Percentiles rank a stretch among this genome's conserved stretches.
Evolutionary conservation across 1,284 basidiomycete genomes (phyloP).

Genomic region (Tremellales sp.): DNA sequence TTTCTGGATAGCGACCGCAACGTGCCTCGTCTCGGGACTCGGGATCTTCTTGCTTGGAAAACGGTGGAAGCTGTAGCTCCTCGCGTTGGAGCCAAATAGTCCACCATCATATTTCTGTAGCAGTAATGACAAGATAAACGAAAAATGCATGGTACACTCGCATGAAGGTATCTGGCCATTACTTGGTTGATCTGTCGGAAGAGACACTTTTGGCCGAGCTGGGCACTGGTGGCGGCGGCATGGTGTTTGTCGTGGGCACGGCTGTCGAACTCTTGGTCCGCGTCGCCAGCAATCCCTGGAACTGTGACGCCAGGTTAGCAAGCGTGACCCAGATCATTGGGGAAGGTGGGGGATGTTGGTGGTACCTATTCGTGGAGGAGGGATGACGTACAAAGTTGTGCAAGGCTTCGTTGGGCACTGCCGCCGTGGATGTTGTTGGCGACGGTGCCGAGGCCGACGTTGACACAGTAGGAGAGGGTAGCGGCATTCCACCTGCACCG

Average conservation of each 20-base stretch:
- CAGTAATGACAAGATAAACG: too few relatives aligned
- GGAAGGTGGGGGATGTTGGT: too few relatives aligned
- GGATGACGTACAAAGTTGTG: constrained; percentile 45
- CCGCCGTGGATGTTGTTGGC: constrained; percentile 10
- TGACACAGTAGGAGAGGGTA: constrained; percentile 13
- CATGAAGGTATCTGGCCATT: too few relatives aligned
- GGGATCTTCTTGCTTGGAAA: constrained; percentile 37
- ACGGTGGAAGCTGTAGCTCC: constrained; percentile 46
- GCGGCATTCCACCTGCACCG: constrained; percentile 1
- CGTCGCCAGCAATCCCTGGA: constrained; percentile 42
- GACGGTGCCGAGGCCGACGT: constrained; percentile 11
- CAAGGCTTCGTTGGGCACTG: constrained; percentile 44
- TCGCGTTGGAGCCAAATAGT: too few relatives aligned
- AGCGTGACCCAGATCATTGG: not conserved
- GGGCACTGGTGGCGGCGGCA: too few relatives aligned
- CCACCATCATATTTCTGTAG: too few relatives aligned
- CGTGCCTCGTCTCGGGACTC: constrained; percentile 32
- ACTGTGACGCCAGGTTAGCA: constrained; percentile 19
- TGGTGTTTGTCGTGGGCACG: constrained; percentile 3
- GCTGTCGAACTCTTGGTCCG: constrained; percentile 14
- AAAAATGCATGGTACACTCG: too few relatives aligned
- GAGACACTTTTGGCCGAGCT: too few relatives aligned
- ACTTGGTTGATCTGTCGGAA: too few relatives aligned
- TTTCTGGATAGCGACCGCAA: constrained; percentile 37
- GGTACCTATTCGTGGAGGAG: too few relatives aligned